Evolutionary conservation across 1,139 yeast species (phyloP).

Genomic region (Blastobotrys proliferans): DNA sequence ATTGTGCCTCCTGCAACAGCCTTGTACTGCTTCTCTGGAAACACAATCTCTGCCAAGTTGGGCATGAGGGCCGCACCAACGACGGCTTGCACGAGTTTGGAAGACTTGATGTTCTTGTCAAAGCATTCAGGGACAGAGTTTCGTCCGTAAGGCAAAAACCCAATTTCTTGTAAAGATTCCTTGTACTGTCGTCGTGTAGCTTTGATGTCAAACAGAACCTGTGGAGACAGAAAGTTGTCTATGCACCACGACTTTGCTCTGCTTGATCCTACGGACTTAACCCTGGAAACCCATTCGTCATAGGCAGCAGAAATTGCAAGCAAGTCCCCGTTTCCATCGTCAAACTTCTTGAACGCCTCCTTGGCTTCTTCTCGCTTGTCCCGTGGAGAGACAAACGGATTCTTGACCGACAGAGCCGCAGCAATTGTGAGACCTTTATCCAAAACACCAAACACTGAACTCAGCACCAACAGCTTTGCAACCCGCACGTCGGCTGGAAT

Average conservation of each 20-base stretch:
- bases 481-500: constrained; percentile 83
- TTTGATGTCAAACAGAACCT: constrained; percentile 64
- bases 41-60: constrained; percentile 70
- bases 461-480: constrained; percentile 75
- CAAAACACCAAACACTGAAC: constrained; percentile 81
- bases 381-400: constrained; percentile 61
- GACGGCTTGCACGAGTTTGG: constrained; percentile 56
- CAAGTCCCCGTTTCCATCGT: constrained; percentile 61
- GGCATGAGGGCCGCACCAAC: constrained; percentile 82
- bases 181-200: constrained; percentile 67
- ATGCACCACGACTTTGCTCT: constrained; percentile 48
- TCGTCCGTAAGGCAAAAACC: constrained; percentile 52
- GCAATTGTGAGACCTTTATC: constrained; percentile 72
- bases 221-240: constrained; percentile 60
- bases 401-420: constrained; percentile 66
- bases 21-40: constrained; percentile 74
- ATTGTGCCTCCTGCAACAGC: constrained; percentile 74
- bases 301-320: constrained; percentile 58
- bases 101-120: constrained; percentile 46
- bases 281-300: constrained; percentile 43
- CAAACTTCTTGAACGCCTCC: constrained; percentile 42
- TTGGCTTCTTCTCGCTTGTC: constrained; percentile 67
- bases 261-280: no score
- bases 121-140: neutral
- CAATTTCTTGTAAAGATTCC: constrained; percentile 66